phyloP scores from a whole-genome alignment of 202 grass and related monocot genomes.

The Digitaria exilis region DNA sequence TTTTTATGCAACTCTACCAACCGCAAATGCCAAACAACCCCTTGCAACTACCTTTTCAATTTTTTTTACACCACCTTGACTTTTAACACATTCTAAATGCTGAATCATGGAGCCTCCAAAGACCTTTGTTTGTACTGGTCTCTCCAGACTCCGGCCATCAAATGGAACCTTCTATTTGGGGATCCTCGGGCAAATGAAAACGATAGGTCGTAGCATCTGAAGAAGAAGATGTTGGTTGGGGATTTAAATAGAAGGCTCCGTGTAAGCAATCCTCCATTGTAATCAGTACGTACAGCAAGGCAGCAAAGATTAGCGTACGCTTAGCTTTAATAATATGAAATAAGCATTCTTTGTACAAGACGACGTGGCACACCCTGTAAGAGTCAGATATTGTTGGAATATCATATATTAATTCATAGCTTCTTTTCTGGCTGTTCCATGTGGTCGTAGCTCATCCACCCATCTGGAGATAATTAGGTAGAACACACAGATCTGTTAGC shows the following conservation, averaged over 20 bases:
- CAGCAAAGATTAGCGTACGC: not conserved
- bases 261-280: not conserved
- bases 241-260: not conserved
- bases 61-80: conserved; percentile 35
- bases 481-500: not conserved
- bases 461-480: not conserved
- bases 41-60: conserved; percentile 7
- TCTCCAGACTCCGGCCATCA: not conserved
- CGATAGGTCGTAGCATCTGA: not conserved
- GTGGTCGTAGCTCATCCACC: conserved; percentile 32
- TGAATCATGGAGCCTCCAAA: conserved; percentile 11
- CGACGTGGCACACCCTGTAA: conserved; percentile 45
- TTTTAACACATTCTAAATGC: not conserved
- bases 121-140: not conserved
- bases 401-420: too few relatives aligned
- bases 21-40: conserved; percentile 9
- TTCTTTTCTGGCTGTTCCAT: conserved; percentile 15
- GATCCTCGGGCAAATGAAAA: conserved; percentile 9
- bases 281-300: not conserved
- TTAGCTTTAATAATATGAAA: conserved; percentile 2
- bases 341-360: not conserved
- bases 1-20: conserved; percentile 37
- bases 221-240: conserved; percentile 14
- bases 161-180: conserved; percentile 29
- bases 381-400: conserved; percentile 21